phyloP scores from a whole-genome alignment of 495 filamentous ascomycete genomes.

The Ramalina peruviana region DNA sequence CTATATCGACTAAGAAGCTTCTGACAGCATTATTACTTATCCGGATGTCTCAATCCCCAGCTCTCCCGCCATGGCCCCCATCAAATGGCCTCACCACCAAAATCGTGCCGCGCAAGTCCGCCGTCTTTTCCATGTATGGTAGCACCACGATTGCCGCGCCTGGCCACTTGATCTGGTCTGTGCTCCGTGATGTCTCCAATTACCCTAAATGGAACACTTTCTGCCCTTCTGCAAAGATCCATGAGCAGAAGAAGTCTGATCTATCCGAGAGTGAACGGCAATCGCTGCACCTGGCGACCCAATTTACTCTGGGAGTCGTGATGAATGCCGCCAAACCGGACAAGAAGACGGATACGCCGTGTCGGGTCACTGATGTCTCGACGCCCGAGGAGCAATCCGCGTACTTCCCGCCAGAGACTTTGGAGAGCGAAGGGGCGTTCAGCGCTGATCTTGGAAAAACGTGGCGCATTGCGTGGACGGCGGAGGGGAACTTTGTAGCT shows the following conservation, averaged over 20 bases:
- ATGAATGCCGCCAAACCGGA: conserved; percentile 27
- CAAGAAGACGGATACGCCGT: conserved; percentile 14
- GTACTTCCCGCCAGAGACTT: background rate
- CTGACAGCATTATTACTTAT: no score
- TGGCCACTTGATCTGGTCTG: conserved; percentile 22
- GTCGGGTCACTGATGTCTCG: conserved; percentile 20
- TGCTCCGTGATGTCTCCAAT: conserved; percentile 28
- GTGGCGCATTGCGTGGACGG: conserved; percentile 27
- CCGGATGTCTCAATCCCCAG: background rate
- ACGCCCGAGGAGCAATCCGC: conserved; percentile 15
- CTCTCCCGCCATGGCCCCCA: conserved; percentile 3
- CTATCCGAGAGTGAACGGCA: background rate
- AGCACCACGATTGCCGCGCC: conserved; percentile 24
- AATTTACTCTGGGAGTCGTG: conserved; percentile 29
- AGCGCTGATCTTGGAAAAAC: conserved; percentile 4
- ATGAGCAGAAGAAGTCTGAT: conserved; percentile 19
- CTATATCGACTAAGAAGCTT: no score
- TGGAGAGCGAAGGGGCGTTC: background rate
- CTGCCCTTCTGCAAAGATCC: conserved; percentile 28
- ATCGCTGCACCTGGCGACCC: conserved; percentile 23
- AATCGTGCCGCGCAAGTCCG: conserved; percentile 19
- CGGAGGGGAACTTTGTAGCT: conserved; percentile 20
- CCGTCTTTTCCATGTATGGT: conserved; percentile 24
- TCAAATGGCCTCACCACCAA: conserved; percentile 18
- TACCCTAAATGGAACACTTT: conserved; percentile 33